Base-by-base conservation (phyloP, 2,329 filamentous ascomycete species). In the Scortechinia acanthostroma region DNA sequence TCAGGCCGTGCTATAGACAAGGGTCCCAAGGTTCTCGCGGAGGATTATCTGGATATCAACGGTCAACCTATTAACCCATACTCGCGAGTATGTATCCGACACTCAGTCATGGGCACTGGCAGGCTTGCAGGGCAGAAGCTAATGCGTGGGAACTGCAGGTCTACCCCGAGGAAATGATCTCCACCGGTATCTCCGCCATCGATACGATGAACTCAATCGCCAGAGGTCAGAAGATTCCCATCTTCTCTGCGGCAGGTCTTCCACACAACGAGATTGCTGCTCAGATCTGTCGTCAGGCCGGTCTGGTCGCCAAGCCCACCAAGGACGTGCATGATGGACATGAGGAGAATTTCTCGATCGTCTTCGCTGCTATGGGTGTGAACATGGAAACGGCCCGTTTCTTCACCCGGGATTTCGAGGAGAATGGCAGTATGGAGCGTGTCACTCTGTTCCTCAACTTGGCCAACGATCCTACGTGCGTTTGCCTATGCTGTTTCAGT, bases 131-230 rank as follows among this genome's bases (percentile, higher is more conserved):
- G 13, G 14, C 10, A 15, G 10, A 10, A 40, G 25, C 25, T 30
- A n/a, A 30, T n/a, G 10, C 25, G n/a, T n/a, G n/a, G n/a, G n/a
- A 30, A 10, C n/a, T n/a, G 10, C 52, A 94, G 89, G 88, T 95
- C 55, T 98, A 98, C 64, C 93, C 93, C 59, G 93, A 98, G 73
- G 94, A 98, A 71, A 98, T 98, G 91, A 97, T 98, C 59, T 93
- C 91, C 25, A 98, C 93, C 42, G 93, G 93, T 82, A 98, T 98
- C 66, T 97, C 91, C 50, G 91, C 93, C 61, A 97, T 98, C 60
- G 91, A 97, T 64, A 95, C 91, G 50, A 97, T 97, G 91, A 90
- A 90, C 75, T 91, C 86, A 50, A 95, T 97, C 66, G 93, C 94
- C 52, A 90, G 93, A 80, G 93, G 93, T 51, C 93, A 98, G 68